A percentile compares a stretch with the other conserved stretches of the same genome.
Conservation (phyloP, 2,329 filamentous ascomycete species). For the Pseudogymnoascus sp. region DNA sequence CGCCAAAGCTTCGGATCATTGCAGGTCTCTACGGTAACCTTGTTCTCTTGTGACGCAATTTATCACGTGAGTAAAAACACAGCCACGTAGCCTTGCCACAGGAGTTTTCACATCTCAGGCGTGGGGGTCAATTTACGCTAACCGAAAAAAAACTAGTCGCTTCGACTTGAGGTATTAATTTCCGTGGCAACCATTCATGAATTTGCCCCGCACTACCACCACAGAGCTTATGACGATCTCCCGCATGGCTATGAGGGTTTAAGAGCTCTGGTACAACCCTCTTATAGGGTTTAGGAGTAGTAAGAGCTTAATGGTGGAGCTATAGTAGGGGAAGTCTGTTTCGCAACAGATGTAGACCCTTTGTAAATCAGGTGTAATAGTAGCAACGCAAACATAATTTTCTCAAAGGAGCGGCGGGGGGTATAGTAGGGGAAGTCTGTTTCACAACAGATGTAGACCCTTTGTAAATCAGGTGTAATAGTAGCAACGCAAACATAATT, state of each 20-base stretch:
- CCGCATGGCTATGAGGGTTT: constrained; percentile 4
- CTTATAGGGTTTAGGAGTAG: constrained; percentile 6
- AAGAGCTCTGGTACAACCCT: constrained; percentile 12
- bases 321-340: too few relatives aligned
- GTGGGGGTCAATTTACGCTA: background rate
- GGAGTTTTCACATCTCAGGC: too few relatives aligned
- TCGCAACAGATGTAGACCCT: background rate
- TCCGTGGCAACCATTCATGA: constrained; percentile 15
- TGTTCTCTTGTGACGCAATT: too few relatives aligned
- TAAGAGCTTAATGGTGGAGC: constrained; percentile 12
- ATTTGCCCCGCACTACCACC: background rate
- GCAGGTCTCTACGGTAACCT: constrained; percentile 11
- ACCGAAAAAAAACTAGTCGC: constrained; percentile 8
- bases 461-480: background rate
- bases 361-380: background rate
- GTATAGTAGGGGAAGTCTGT: background rate
- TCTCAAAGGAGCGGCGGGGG: background rate
- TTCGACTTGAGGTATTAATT: constrained; percentile 16
- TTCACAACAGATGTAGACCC: background rate
- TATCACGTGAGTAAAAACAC: too few relatives aligned
- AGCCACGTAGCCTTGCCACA: too few relatives aligned
- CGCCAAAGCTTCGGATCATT: constrained; percentile 15
- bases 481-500: constrained; percentile 10
- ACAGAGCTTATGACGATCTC: constrained; percentile 12
- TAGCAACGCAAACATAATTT: constrained; percentile 11